Conservation (phyloP, 441 rosid genomes). For the Pelargonium fulgidum region DNA sequence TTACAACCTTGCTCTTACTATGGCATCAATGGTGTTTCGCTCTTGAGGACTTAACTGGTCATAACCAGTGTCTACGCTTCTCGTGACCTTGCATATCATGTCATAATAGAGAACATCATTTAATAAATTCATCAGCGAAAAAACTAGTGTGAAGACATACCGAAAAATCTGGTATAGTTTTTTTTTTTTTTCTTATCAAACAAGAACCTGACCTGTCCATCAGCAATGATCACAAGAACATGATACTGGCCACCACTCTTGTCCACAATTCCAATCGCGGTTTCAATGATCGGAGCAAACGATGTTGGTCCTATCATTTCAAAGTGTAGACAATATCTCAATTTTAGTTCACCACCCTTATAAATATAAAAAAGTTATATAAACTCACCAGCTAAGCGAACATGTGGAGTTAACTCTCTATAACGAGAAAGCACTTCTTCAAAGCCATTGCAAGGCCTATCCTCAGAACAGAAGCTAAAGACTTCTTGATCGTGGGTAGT, state of each 20-base stretch:
- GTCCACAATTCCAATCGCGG: constrained; percentile 21
- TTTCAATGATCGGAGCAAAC: constrained; percentile 24
- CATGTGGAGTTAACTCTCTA: constrained; percentile 21
- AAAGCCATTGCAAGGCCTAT: constrained; percentile 20
- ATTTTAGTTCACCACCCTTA: neutral
- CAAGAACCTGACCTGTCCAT: constrained; percentile 21
- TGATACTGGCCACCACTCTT: constrained; percentile 24
- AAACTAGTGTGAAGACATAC: neutral
- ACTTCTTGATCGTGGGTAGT: constrained; percentile 23
- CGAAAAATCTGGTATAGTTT: neutral
- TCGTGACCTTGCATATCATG: constrained; percentile 18
- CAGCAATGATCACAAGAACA: constrained; percentile 25
- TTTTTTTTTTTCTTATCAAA: neutral
- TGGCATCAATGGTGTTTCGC: constrained; percentile 16
- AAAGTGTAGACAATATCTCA: neutral
- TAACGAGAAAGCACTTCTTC: constrained; percentile 24
- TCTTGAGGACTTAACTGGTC: constrained; percentile 24
- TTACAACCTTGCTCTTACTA: constrained; percentile 17
- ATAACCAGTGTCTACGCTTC: constrained; percentile 20
- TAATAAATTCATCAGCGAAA: too few relatives aligned
- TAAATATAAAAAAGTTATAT: too few relatives aligned
- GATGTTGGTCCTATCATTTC: constrained; percentile 25
- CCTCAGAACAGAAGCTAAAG: constrained; percentile 20
- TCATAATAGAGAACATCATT: neutral
- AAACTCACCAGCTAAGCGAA: constrained; percentile 20